Conservation (phyloP, 1,284 basidiomycete genomes). For the Cryptococcus sp. region DNA sequence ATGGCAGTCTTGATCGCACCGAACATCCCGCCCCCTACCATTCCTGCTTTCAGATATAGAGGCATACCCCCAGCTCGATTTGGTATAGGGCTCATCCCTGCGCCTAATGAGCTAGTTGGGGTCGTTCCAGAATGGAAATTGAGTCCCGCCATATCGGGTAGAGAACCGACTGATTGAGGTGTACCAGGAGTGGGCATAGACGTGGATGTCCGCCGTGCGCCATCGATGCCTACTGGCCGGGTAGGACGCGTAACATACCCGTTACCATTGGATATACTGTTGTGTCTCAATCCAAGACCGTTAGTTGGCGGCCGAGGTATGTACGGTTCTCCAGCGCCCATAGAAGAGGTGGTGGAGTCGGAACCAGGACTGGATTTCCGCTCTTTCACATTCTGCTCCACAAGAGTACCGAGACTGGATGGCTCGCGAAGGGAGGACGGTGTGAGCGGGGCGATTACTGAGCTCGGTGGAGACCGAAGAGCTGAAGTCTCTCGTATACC, state of each 20-base stretch:
- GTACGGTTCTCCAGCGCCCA: constrained; percentile 35
- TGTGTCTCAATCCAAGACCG: no score
- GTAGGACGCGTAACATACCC: constrained; percentile 4
- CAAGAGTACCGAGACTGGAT: constrained; percentile 24
- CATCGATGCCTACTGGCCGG: constrained; percentile 22
- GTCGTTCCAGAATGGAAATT: constrained; percentile 32
- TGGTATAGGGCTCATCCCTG: constrained; percentile 26
- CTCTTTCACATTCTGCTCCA: constrained; percentile 22
- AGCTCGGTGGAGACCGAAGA: constrained; percentile 42
- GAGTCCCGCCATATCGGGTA: constrained; percentile 45
- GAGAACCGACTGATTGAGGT: constrained; percentile 36
- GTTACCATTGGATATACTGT: constrained; percentile 6
- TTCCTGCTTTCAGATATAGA: constrained; percentile 26
- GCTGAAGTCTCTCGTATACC: constrained; percentile 42
- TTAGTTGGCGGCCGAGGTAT: constrained; percentile 12
- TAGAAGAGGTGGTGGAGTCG: constrained; percentile 49
- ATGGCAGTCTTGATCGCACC: constrained; percentile 34
- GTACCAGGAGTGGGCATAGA: constrained; percentile 32
- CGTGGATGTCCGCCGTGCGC: constrained; percentile 4
- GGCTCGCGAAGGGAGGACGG: constrained; percentile 42
- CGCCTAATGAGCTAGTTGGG: not conserved
- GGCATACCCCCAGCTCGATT: constrained; percentile 24
- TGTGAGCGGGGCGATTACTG: constrained; percentile 38
- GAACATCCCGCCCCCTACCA: constrained; percentile 50
- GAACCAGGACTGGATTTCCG: constrained; percentile 42